phyloP scores from a whole-genome alignment of 2,329 filamentous ascomycete species.

The Fusarium nematophilum region DNA sequence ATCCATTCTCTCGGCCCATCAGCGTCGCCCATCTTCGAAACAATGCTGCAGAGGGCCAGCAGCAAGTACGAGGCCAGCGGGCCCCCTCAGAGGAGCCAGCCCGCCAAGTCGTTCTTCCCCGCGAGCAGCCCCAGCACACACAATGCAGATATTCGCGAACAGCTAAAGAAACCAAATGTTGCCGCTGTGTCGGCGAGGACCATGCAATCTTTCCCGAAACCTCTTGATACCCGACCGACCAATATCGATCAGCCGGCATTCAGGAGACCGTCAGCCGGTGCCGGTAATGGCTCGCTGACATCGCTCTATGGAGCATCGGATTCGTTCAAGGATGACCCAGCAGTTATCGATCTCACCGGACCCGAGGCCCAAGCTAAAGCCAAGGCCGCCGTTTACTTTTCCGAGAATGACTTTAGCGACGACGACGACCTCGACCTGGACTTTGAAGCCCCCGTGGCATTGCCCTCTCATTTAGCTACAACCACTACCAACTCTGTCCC shows the following conservation, averaged over 20 bases:
- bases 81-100: conserved; percentile 47
- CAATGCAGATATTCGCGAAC: conserved; percentile 62
- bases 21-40: conserved; percentile 32
- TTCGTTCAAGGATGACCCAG: conserved; percentile 56
- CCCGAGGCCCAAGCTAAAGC: conserved; percentile 44
- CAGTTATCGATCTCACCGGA: conserved; percentile 50
- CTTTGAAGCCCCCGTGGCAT: conserved; percentile 68
- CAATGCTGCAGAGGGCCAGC: conserved; percentile 53
- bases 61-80: conserved; percentile 53
- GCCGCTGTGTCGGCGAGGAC: conserved; percentile 56
- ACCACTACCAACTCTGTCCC: conserved; percentile 33
- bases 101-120: conserved; percentile 66
- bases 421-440: conserved; percentile 81
- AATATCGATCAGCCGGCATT: conserved; percentile 47
- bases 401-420: conserved; percentile 88
- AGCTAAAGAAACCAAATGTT: conserved; percentile 59
- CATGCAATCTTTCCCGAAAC: conserved; percentile 40
- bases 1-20: conserved; percentile 32
- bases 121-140: conserved; percentile 64
- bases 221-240: conserved; percentile 45
- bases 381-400: conserved; percentile 66
- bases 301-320: conserved; percentile 59
- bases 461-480: conserved; percentile 51
- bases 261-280: conserved; percentile 16
- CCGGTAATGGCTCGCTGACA: conserved; percentile 47